Evolutionary conservation across 108 stramenopile species (phyloP).

Genomic region (Fragilaria radians): DNA sequence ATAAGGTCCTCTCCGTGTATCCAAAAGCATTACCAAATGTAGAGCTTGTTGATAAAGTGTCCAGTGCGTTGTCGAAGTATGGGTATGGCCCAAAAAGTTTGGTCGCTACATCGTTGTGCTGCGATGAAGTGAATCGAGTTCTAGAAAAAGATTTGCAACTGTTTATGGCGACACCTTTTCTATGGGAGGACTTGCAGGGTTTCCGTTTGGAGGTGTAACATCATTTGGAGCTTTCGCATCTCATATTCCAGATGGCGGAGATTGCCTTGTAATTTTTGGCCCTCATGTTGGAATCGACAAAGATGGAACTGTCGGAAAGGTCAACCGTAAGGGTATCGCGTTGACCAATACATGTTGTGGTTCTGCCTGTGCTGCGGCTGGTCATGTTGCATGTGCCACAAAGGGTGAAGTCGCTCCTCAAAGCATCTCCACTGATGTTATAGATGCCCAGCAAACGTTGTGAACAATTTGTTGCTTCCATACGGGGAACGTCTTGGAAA

Average conservation of each 20-base stretch:
- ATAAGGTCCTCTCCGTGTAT: slow-evolving; percentile 10
- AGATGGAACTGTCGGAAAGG: slow-evolving; percentile 19
- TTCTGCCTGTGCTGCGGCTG: slow-evolving; percentile 29
- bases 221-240: slow-evolving; percentile 60
- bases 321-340: slow-evolving; percentile 29
- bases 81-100: slow-evolving; percentile 38
- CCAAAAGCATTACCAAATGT: slow-evolving; percentile 38
- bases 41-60: slow-evolving; percentile 23
- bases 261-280: slow-evolving; percentile 44
- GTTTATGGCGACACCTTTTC: slow-evolving; percentile 40
- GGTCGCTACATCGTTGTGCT: slow-evolving; percentile 40
- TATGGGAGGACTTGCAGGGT: slow-evolving; percentile 45
- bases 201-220: slow-evolving; percentile 58
- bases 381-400: slow-evolving; percentile 5
- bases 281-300: slow-evolving; percentile 57
- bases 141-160: slow-evolving; percentile 32
- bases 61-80: slow-evolving; percentile 8
- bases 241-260: slow-evolving; percentile 62
- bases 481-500: slow-evolving; percentile 32
- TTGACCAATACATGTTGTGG: slow-evolving; percentile 56
- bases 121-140: slow-evolving; percentile 33
- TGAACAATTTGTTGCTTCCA: slow-evolving; percentile 40
- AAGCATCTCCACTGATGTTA: slow-evolving; percentile 11
- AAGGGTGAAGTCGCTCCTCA: neutral
- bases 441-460: slow-evolving; percentile 51